These are phyloP conservation scores for Combretum micranthum DNA, from an alignment of 345 rosid species.

Conservation along the genomic window DNA sequence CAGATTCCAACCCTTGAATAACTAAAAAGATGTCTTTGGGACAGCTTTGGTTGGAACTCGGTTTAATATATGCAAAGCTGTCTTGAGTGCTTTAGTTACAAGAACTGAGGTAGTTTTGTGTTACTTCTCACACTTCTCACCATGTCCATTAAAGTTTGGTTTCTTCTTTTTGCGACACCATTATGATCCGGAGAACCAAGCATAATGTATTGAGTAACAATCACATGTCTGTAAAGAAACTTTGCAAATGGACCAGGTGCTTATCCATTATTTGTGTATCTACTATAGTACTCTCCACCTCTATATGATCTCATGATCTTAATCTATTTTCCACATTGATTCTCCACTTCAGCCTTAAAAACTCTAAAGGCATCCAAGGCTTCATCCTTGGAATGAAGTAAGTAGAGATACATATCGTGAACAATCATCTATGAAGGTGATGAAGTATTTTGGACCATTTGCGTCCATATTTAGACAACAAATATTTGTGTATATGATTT, in stretches of 20 bases:
- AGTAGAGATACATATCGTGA: conserved; percentile 1
- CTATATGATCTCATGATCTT: conserved; percentile 2
- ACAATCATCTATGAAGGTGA: conserved; percentile 2
- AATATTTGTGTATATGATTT: no score
- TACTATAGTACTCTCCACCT: conserved; percentile 2
- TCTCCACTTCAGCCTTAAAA: conserved; percentile 6
- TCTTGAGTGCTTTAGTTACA: no score
- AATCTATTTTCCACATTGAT: conserved; percentile 3
- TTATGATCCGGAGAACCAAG: conserved; percentile 2
- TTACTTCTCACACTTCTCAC: conserved; percentile 2
- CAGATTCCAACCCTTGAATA: no score
- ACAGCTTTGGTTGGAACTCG: no score
- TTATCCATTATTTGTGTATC: conserved; percentile 3
- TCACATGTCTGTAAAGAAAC: conserved; percentile 1
- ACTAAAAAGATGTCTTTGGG: no score
- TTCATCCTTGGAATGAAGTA: not conserved
- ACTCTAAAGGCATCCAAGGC: conserved; percentile 2
- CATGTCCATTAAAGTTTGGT: conserved; percentile 6
- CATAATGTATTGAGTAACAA: conserved; percentile 7
- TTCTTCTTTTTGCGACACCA: conserved; percentile 6
- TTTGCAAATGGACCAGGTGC: not conserved
- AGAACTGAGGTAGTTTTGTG: no score
- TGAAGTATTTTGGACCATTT: not conserved
- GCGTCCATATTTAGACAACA: no score
- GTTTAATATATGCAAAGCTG: no score